Base-by-base conservation (phyloP, 1,284 basidiomycete genomes). In the Cryptococcus neoformans region DNA sequence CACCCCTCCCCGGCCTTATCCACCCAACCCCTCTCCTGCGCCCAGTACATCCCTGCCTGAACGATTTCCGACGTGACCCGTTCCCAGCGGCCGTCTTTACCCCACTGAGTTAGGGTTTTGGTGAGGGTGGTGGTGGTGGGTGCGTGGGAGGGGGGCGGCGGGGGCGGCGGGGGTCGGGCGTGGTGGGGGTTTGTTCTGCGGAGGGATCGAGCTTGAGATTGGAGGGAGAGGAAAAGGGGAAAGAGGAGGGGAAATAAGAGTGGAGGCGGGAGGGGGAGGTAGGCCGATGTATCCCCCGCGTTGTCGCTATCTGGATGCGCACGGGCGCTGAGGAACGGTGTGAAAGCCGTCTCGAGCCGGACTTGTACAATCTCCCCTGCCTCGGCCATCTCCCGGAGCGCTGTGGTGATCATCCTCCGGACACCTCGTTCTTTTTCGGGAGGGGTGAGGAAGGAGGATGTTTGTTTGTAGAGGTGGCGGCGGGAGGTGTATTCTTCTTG, bases 81-180 rank as follows among this genome's bases (percentile, higher is more conserved):
- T 58, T 76, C 72, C 72, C 73, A 76, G 48, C 74, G 58, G 17
- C 70, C 69, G 4, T 69, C 69, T 44, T 62, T 56, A 5, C 72
- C 70, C 70, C 71, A 74, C 8, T 40, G 7, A 51, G 10, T 0
- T 49, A 28, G 17, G 51, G 47, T 54, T 71, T 70, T 3, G 28
- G 28, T 28, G 28, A 28, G 28, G 3, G 2, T 28, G 28, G 4
- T 28, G 28, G 28, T 28, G 21, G 21, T 21, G 21, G 21, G 21
- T 21, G n/a, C n/a, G n/a, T n/a, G n/a, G n/a, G n/a, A n/a, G n/a
- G n/a, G n/a, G n/a, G 21, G 21, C 21, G 21, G 21, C 3, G 21
- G 21, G 21, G 21, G 21, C 3, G 21, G 21, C 21, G 21, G 21
- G 21, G 21, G 21, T 21, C 21, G 21, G 21, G 21, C 21, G 21